Base-by-base conservation (phyloP, 192 early-diverging fungal species). In the Entomortierella lignicola region DNA sequence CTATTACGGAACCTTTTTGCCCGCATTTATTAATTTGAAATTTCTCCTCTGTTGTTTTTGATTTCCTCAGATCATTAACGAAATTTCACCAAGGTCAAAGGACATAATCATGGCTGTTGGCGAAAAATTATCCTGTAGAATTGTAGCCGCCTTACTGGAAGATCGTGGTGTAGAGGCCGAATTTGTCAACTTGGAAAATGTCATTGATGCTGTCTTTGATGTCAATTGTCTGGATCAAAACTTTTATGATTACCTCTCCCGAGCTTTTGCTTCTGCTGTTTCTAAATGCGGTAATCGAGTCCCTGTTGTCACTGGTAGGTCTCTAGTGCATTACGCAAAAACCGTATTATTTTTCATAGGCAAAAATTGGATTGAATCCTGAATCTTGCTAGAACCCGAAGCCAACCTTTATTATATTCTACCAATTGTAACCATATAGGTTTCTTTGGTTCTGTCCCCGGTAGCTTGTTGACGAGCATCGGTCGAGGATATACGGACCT, bases 401-500 rank as follows among this genome's bases (percentile, higher is more conserved):
- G 34, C 34, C 34, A 4, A 37, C 4, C 34, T 37, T 7, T 7
- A 7, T 37, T 37, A 37, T 37, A 10, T 37, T 4, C 10, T 10
- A 37, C 10, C 10, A 10, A 37, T 37, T n/a, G n/a, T n/a, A n/a
- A 37, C 10, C 34, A 37, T 26, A 26, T 72, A 90, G 94, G 98
- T 18, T 99, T 93, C 86, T 93, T 99, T 86, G 97, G 98, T n/a
- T 92, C 91, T n/a, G 94, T 96, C 17, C 98, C 98, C 7, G 97
- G 97, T 20, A 91, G 92, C 71, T 88, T 99, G 60, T 80, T 99
- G 55, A 85, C 86, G 44, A 96, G 91, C 81, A 92, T 99, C 67
- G 98, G 98, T 15, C 94, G 98, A 47, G 98, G 98, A 17, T 99
- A 99, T 85, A 99, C 98, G 0, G 98, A 99, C 75, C 86, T 99